Evolutionary conservation across 1,139 yeast species (phyloP).

Genomic region (Groenewaldozyma auringiensis): DNA sequence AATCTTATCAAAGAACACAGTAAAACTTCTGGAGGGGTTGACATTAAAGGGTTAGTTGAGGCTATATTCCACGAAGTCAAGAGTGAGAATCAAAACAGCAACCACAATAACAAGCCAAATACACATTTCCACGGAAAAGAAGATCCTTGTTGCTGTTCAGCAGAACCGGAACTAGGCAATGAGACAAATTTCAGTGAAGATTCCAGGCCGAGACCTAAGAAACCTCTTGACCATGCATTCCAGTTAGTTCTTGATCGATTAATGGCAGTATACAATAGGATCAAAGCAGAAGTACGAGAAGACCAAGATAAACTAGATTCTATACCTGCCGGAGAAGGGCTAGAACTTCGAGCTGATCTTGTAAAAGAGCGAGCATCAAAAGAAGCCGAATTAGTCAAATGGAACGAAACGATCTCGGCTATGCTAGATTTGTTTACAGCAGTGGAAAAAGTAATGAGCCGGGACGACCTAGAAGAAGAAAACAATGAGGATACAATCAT

Average conservation of each 20-base stretch:
- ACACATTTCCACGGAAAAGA: background rate
- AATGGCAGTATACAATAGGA: background rate
- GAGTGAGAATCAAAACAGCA: background rate
- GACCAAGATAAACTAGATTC: background rate
- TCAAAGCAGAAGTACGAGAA: background rate
- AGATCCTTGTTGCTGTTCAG: background rate
- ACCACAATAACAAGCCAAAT: background rate
- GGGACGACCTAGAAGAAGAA: background rate
- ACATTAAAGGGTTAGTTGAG: background rate
- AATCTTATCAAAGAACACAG: background rate
- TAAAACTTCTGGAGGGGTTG: background rate
- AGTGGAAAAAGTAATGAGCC: background rate
- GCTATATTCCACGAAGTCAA: background rate
- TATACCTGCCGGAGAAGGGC: background rate
- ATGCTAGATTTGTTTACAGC: background rate
- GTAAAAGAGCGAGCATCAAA: background rate
- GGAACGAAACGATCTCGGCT: constrained; percentile 1
- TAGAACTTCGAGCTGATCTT: background rate
- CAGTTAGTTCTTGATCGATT: background rate
- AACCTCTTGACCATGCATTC: background rate
- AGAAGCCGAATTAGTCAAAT: background rate
- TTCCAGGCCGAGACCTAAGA: background rate
- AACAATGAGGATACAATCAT: background rate
- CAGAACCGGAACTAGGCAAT: no score
- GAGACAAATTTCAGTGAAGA: background rate